These are phyloP conservation scores for Aspergillus pseudoviridinutans DNA, from an alignment of 2,329 filamentous ascomycete species.

Conservation along the genomic window DNA sequence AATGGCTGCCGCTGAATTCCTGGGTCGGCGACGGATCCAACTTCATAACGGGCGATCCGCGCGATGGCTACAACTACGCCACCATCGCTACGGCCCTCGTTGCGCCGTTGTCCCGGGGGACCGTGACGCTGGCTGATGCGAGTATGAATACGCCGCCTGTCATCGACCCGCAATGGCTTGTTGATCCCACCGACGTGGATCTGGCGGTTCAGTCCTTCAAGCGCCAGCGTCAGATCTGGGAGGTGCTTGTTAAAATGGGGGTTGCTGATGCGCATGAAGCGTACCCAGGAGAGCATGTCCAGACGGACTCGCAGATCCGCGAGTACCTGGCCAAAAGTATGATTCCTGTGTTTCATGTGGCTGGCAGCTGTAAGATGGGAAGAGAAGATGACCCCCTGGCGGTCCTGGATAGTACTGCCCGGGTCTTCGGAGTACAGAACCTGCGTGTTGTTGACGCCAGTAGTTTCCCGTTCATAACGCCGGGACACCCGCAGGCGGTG, in stretches of 20 bases:
- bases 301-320: constrained; percentile 42
- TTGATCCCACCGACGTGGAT: constrained; percentile 34
- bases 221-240: constrained; percentile 37
- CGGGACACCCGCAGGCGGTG: constrained; percentile 35
- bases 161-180: constrained; percentile 14
- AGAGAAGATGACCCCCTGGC: constrained; percentile 24
- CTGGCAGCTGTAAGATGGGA: constrained; percentile 39
- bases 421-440: constrained; percentile 27
- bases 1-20: constrained; percentile 19
- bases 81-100: constrained; percentile 9
- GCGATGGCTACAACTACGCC: constrained; percentile 19
- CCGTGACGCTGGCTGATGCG: constrained; percentile 9
- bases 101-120: constrained; percentile 14
- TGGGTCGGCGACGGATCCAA: constrained; percentile 16
- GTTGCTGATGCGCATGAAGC: constrained; percentile 26
- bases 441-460: constrained; percentile 34
- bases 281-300: constrained; percentile 33
- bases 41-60: constrained; percentile 13
- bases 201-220: constrained; percentile 41
- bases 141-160: constrained; percentile 14
- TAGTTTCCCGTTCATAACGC: constrained; percentile 31
- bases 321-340: constrained; percentile 22
- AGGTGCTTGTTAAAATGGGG: constrained; percentile 16
- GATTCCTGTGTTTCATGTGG: constrained; percentile 31
- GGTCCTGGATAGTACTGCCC: constrained; percentile 31